Evolutionary conservation across 2,329 filamentous ascomycete genomes (phyloP), one percentile per base, ranked within the genome.

Genomic region (Coleophoma eucalyptorum): DNA sequence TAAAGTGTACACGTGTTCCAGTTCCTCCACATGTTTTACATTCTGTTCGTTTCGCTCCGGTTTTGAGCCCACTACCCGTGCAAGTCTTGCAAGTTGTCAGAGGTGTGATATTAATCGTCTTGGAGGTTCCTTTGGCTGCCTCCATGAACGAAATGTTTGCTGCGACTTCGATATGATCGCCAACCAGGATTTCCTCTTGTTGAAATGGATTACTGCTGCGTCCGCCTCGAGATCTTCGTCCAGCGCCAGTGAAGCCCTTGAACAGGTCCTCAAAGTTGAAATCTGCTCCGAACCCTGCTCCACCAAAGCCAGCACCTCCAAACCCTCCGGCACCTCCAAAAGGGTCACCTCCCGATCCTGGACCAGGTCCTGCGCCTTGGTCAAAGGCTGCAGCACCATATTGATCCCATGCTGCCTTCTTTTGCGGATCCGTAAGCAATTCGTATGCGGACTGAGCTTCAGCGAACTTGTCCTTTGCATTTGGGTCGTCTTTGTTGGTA

Each of bases 221-320:
- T 37, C 77, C 63, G 20, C 71, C 67, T 52, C 67, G 67, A 40
- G 73, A 70, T 56, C 76, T 70, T 20, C 78, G 66, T 32, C 72
- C 87, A 2, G 84, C 79, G 18, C 54, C 56, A 26, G 61, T 55
- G 65, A 97, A 97, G 7, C 90, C 90, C 47, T 86, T 89, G 67
- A 99, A 97, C 11, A 99, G 75, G 69, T 99, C 94, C 56, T 97
- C 94, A 58, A 99, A 96, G 67, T 96, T 96, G 76, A 97, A 92
- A 57, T 92, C 89, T 2, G 81, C 81, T 13, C 87, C 83, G 65
- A 93, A 93, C 31, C 57, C 51, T 43, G 73, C 75, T 20, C 75
- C 72, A 60, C 79, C 78, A 8, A 79, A 78, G 10, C 71, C 72
- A 46, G 79, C 78, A 19, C 73, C 73, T 20, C 78, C 78, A 1